phyloP scores from a whole-genome alignment of 495 filamentous ascomycete species.

The Trichoderma virens region DNA sequence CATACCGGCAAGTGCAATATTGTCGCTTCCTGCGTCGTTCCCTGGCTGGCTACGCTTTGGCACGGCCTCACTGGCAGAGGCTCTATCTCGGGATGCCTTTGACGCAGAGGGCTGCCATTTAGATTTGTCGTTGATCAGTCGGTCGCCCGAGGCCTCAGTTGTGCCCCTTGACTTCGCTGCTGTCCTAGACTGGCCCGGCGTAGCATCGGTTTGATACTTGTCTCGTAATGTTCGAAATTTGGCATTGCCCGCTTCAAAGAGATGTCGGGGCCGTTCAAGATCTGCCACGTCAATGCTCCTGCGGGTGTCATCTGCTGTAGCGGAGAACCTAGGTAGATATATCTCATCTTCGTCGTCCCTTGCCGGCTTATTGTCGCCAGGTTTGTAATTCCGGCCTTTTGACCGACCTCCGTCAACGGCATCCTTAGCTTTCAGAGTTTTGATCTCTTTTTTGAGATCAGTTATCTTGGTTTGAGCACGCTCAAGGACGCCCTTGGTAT shows the following conservation, averaged over 20 bases:
- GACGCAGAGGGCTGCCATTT: constrained; percentile 7
- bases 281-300: constrained; percentile 10
- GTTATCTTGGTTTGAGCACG: constrained; percentile 60
- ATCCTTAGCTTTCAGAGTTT: constrained; percentile 24
- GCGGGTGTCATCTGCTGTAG: not conserved
- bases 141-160: constrained; percentile 1
- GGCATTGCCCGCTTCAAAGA: not conserved
- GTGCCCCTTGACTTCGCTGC: not conserved
- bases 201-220: not conserved
- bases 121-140: not conserved
- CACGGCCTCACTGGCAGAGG: not conserved
- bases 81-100: constrained; percentile 2
- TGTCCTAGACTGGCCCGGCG: not conserved
- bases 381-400: not conserved
- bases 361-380: not conserved
- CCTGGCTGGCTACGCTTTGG: not conserved
- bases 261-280: not conserved
- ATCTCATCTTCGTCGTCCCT: not conserved
- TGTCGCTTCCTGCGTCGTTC: not conserved
- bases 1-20: not conserved
- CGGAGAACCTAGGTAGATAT: not conserved
- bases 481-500: constrained; percentile 49
- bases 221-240: not conserved
- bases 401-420: not conserved
- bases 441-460: constrained; percentile 50